These are phyloP conservation scores for Leccinum ambiguum DNA, from an alignment of 1,284 basidiomycete species.

Conservation along the genomic window DNA sequence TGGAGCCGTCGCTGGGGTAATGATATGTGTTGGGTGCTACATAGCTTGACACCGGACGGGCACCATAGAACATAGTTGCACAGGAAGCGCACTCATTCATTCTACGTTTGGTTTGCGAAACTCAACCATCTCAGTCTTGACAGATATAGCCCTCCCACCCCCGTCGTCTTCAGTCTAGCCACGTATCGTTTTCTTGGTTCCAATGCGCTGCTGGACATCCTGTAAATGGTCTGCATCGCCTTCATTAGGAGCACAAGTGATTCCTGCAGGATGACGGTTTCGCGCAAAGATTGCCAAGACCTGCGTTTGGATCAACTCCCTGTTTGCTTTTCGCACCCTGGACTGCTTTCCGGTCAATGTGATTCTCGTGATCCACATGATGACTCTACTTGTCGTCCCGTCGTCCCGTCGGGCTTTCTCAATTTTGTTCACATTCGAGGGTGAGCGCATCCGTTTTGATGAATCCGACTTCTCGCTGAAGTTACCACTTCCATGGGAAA, in stretches of 20 bases:
- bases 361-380: constrained; percentile 7
- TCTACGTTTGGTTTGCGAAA: constrained; percentile 15
- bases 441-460: constrained; percentile 6
- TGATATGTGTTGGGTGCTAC: too few species aligned
- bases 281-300: constrained; percentile 28
- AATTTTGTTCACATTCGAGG: constrained; percentile 13
- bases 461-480: constrained; percentile 22
- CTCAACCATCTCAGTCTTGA: constrained; percentile 19
- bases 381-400: constrained; percentile 8
- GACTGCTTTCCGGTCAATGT: constrained; percentile 19
- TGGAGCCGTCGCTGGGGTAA: too few species aligned
- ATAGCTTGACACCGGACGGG: too few species aligned
- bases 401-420: constrained; percentile 10
- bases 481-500: constrained; percentile 22
- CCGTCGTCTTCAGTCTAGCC: constrained; percentile 21
- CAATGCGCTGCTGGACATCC: constrained; percentile 12
- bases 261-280: constrained; percentile 6
- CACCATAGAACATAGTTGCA: constrained; percentile 10
- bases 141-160: constrained; percentile 28
- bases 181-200: constrained; percentile 21
- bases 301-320: constrained; percentile 18
- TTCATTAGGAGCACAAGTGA: constrained; percentile 9
- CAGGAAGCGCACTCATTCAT: constrained; percentile 27
- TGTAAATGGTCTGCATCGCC: constrained; percentile 21
- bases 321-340: constrained; percentile 15